A percentile compares a stretch with the other conserved stretches of the same genome.
phyloP scores from a whole-genome alignment of 2,329 filamentous ascomycete genomes.

The Neurospora crassa region DNA sequence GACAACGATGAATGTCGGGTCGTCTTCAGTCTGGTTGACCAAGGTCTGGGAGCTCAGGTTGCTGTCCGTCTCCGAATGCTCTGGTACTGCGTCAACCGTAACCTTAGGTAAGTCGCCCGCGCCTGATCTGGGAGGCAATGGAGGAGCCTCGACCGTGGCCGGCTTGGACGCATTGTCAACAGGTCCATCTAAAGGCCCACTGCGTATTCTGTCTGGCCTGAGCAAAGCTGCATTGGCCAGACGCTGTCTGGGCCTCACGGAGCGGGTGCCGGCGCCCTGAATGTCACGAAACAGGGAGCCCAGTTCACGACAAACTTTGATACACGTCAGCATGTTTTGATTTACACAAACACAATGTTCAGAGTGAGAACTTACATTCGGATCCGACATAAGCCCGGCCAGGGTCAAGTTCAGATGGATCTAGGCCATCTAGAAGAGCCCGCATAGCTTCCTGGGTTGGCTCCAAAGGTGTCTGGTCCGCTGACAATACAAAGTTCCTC shows the following conservation, averaged over 20 bases:
- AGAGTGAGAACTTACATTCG: slow-evolving; percentile 52
- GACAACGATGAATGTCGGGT: slow-evolving; percentile 27
- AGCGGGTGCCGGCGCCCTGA: slow-evolving; percentile 49
- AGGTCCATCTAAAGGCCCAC: not conserved
- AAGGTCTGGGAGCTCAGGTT: slow-evolving; percentile 43
- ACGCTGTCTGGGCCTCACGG: slow-evolving; percentile 62
- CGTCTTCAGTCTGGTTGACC: slow-evolving; percentile 33
- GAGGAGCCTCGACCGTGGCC: slow-evolving; percentile 28
- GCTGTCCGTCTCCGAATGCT: slow-evolving; percentile 33
- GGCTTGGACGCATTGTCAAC: not conserved
- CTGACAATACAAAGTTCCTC: slow-evolving; percentile 69
- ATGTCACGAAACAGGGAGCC: slow-evolving; percentile 61
- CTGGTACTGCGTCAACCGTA: slow-evolving; percentile 18
- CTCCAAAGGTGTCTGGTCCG: slow-evolving; percentile 61
- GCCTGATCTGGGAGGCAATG: slow-evolving; percentile 31
- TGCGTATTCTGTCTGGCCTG: slow-evolving; percentile 17
- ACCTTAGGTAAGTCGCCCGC: slow-evolving; percentile 14
- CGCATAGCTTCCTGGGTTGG: slow-evolving; percentile 53
- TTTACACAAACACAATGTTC: not conserved
- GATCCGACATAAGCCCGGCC: slow-evolving; percentile 38
- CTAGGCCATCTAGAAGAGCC: slow-evolving; percentile 63
- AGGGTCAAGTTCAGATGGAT: slow-evolving; percentile 31
- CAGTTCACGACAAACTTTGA: slow-evolving; percentile 64
- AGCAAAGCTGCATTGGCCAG: slow-evolving; percentile 71
- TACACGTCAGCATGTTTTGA: slow-evolving; percentile 10